Evolutionary conservation across 176 grass and related monocot genomes (phyloP), one percentile per base, ranked within the genome.

Genomic region (Eragrostis nindensis): DNA sequence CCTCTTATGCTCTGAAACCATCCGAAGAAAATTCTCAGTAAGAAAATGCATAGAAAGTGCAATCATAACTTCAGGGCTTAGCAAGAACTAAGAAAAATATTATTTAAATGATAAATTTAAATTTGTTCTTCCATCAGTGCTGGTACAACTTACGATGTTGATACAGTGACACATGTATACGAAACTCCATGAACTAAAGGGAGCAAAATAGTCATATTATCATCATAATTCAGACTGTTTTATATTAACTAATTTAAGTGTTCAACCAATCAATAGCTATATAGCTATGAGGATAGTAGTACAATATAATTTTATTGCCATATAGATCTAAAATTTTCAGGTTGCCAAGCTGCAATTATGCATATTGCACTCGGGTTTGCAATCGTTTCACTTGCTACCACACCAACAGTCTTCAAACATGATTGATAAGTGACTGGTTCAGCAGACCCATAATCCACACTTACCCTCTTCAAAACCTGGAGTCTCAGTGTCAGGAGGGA

Each of bases 401-500:
- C 38, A 69, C 0, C 36, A 69, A 56, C 55, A 57, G 44, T 45
- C 25, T 44, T 73, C 25, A 45, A 48, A 80, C 2, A 85, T 55
- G 30, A 4, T 36, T 36, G 32, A 36, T 19, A 63, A 42, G 32
- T 61, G 11, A 19, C 13, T 68, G 70, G 5, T 81, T 76, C 76
- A 86, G 4, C 26, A 14, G 66, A 75, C 27, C 7, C 3, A 48
- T 46, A 24, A 54, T 52, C 15, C 6, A 52, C 29, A 25, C 53
- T 73, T 89, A 99, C 96, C 96, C 85, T 91, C 86, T 66, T 77
- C 72, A 4, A 95, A 89, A 70, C 96, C 96, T 0, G 96, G 96
- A 21, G 96, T 99, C 15, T 93, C 84, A 1, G 96, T 99, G 78
- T 99, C 92, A 14, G 92, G 90, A 70, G 96, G 96, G 65, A 95